phyloP scores from a whole-genome alignment of 2,329 filamentous ascomycete species.

The Aspergillus versicolor region DNA sequence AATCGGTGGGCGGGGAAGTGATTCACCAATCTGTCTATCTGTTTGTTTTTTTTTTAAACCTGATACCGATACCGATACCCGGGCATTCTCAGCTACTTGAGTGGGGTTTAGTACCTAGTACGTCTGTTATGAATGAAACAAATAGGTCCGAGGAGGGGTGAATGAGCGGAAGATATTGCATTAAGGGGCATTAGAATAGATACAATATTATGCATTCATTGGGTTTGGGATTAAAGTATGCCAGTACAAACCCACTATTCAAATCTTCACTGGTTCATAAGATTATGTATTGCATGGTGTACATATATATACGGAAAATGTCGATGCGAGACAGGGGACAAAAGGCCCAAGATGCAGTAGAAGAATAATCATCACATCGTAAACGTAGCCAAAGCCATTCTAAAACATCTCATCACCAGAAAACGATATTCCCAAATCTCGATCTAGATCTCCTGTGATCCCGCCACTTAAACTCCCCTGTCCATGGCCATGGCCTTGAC shows the following conservation, averaged over 20 bases:
- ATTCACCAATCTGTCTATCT: not conserved
- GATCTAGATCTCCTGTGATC: constrained; percentile 40
- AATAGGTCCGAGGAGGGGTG: not conserved
- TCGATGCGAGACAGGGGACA: not conserved
- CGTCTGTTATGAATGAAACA: not conserved
- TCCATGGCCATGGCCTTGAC: not conserved
- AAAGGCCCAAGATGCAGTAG: not conserved
- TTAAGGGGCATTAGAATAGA: not conserved
- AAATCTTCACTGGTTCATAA: not conserved
- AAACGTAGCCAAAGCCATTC: not conserved
- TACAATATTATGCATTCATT: not conserved
- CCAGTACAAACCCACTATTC: no score
- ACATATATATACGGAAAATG: not conserved
- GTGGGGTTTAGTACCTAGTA: not conserved
- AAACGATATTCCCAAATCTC: constrained; percentile 32
- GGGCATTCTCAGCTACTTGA: no score
- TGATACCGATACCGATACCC: no score
- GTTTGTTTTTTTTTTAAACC: no score
- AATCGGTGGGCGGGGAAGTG: constrained; percentile 66
- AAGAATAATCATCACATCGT: not conserved
- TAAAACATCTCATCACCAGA: constrained; percentile 30
- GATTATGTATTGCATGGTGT: not conserved
- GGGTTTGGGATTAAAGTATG: not conserved
- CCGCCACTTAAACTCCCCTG: constrained; percentile 15
- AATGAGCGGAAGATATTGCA: no score